Evolutionary conservation across 2,329 filamentous ascomycete genomes (phyloP).

Genomic region (Talaromyces rugulosus): DNA sequence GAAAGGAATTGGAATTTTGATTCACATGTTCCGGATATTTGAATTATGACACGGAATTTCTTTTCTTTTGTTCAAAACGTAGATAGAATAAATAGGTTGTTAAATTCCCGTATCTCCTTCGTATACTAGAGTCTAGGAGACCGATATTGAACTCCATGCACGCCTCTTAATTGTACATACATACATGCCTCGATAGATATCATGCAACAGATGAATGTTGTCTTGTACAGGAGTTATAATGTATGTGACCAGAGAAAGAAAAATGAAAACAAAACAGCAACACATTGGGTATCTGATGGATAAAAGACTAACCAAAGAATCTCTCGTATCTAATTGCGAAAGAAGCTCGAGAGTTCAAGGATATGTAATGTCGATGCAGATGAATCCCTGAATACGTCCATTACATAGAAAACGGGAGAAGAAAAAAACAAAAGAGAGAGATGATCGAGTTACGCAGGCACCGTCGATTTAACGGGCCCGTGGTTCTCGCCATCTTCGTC

Average conservation of each 20-base stretch:
- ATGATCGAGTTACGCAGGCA: not conserved
- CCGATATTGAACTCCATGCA: not conserved
- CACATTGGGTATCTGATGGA: constrained; percentile 29
- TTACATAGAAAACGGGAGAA: not conserved
- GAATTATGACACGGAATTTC: not conserved
- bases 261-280: constrained; percentile 16
- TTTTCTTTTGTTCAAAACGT: not conserved
- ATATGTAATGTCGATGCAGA: not conserved
- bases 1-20: not conserved
- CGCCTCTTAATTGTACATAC: not conserved
- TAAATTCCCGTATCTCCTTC: not conserved
- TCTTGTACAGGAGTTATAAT: not conserved
- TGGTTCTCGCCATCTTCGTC: constrained; percentile 16
- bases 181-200: not conserved
- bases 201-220: not conserved
- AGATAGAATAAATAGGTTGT: not conserved
- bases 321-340: not conserved
- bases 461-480: not conserved
- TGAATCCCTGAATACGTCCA: not conserved
- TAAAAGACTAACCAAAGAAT: constrained; percentile 10
- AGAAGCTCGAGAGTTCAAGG: constrained; percentile 1
- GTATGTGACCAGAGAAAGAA: not conserved
- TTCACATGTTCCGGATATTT: not conserved
- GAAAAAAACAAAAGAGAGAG: not conserved
- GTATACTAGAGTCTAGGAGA: not conserved